Evolutionary conservation across 352 stramenopile species (phyloP).

Genomic region (Phytophthora litchii): DNA sequence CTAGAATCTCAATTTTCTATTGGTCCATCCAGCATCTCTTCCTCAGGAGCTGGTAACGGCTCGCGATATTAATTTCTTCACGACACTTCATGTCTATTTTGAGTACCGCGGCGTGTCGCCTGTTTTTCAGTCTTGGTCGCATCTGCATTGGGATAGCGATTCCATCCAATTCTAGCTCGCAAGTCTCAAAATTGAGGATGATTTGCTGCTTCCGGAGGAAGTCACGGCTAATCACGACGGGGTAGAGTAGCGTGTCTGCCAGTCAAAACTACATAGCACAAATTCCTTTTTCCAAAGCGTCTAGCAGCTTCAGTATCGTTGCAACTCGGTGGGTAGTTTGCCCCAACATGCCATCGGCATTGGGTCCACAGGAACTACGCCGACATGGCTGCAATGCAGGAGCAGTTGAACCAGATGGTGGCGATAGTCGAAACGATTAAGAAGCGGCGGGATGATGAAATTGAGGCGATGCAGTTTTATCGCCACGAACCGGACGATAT

Average conservation of each 20-base stretch:
- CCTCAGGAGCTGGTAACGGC: background rate
- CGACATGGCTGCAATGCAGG: background rate
- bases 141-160: background rate
- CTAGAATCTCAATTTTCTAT: background rate
- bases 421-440: conserved; percentile 6
- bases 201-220: conserved; percentile 2
- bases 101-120: background rate
- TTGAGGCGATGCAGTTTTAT: background rate
- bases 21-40: background rate
- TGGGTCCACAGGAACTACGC: background rate
- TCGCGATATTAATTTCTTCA: background rate
- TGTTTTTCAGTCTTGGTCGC: background rate
- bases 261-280: background rate
- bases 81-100: background rate
- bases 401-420: background rate
- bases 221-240: background rate
- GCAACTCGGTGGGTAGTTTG: background rate
- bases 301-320: background rate
- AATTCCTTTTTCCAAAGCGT: background rate
- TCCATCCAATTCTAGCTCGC: background rate
- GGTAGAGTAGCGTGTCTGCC: background rate
- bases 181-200: background rate
- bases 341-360: background rate
- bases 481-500: background rate
- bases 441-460: conserved; percentile 1